Evolutionary conservation across 352 stramenopile species (phyloP), one percentile per base, ranked within the genome.

Genomic region (Globisporangium recalcitrans): DNA sequence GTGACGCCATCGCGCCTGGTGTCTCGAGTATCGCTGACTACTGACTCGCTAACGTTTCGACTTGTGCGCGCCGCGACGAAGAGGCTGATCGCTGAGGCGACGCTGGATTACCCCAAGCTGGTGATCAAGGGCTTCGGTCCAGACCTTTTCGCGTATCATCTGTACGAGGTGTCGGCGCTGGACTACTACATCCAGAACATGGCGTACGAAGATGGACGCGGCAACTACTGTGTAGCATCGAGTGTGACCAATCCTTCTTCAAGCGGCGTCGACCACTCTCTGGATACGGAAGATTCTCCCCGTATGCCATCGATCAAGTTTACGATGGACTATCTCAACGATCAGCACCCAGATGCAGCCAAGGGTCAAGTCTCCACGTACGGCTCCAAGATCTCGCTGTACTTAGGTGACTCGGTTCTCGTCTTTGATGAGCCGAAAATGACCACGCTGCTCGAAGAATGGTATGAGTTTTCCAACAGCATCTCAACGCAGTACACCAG

Each of bases 171-270:
- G 10, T 56, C 71, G 29, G 78, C 90, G 21, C 60, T 62, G 11
- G 82, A 89, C 19, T 96, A 93, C 70, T 96, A 82, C 54, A 59
- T 95, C 8, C 84, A 95, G 64, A 91, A 85, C 34, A 85, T 82
- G 55, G 62, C 76, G 6, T 76, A 63, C 51, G 59, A 74, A 1
- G 51, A 76, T 9, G 56, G 72, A 1, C 56, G 58, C 42, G 70
- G 62, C 13, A 88, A 78, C 52, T 69, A 90, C 38, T 95, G 87
- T 22, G 84, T 95, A 55, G 80, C 81, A 42, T 94, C 85, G 14
- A 95, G 87, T 54, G 74, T 95, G 27, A 51, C 46, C 26, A 62
- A 54, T 65, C 57, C 51, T 57, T 57, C 46, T 49, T 46, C 38
- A 46, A 68, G 10, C 32, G 58, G 29, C 21, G 27, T 70, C 5